These are phyloP conservation scores for Sporothrix globosa DNA, from an alignment of 2,329 filamentous ascomycete genomes.

Conservation along the genomic window DNA sequence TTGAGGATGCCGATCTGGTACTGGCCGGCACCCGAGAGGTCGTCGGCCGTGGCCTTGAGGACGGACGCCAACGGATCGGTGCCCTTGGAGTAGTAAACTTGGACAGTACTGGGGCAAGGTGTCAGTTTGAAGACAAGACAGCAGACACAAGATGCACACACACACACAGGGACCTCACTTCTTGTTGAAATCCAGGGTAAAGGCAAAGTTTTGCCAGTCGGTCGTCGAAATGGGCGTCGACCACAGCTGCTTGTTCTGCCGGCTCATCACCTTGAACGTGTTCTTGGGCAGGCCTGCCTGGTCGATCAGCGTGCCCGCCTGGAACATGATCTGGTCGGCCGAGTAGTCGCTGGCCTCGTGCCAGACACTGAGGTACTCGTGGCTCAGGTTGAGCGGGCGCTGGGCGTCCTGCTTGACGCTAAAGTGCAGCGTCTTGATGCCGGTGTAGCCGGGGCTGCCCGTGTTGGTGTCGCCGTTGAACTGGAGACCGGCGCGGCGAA, in stretches of 20 bases:
- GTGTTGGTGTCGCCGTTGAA: slow-evolving; percentile 49
- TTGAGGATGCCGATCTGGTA: slow-evolving; percentile 63
- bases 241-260: slow-evolving; percentile 47
- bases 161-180: slow-evolving; percentile 49
- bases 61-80: slow-evolving; percentile 52
- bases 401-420: slow-evolving; percentile 43
- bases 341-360: slow-evolving; percentile 46
- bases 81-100: slow-evolving; percentile 60
- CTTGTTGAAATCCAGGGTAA: slow-evolving; percentile 57
- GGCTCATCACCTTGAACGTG: slow-evolving; percentile 50
- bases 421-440: slow-evolving; percentile 46
- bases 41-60: slow-evolving; percentile 50
- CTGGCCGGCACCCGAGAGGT: slow-evolving; percentile 58
- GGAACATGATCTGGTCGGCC: slow-evolving; percentile 47
- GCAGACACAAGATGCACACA: not conserved
- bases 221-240: slow-evolving; percentile 48
- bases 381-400: slow-evolving; percentile 44
- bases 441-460: slow-evolving; percentile 44
- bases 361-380: slow-evolving; percentile 48
- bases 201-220: slow-evolving; percentile 64
- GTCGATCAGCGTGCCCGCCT: slow-evolving; percentile 45
- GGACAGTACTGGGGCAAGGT: slow-evolving; percentile 50
- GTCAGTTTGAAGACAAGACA: not conserved
- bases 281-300: slow-evolving; percentile 44
- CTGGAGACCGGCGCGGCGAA: slow-evolving; percentile 52